Base-by-base conservation (phyloP, 2,329 filamentous ascomycete genomes). In the Calonectria multiphialidica region DNA sequence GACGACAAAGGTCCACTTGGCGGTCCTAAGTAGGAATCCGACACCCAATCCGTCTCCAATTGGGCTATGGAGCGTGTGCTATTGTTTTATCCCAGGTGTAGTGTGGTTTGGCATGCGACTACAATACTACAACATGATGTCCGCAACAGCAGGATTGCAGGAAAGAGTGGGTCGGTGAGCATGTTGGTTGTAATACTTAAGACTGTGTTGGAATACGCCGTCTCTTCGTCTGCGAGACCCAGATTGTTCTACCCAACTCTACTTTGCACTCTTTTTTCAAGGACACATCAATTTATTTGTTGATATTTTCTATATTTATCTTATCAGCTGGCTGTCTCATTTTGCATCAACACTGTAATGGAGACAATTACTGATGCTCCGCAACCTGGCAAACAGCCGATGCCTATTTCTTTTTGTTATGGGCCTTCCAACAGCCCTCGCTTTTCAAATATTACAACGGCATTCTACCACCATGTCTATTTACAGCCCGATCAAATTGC, bases 401-500 rank as follows among this genome's bases (percentile, higher is more conserved):
- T 73, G 50, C 76, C 73, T 28, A 55, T 75, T 68, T 76, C 76
- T n/a, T 78, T 78, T 47, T 77, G 73, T 55, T 65, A 69, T 55
- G 76, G 76, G 30, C 59, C 72, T 16, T 70, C 59, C 16, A 75
- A 66, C 28, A 44, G 42, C 25, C 76, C 76, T n/a, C 75, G 62
- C 21, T 78, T 78, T 44, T 72, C 78, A n/a, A 85, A 83, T 12
- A 72, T 83, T 57, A 84, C 83, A 30, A 75, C 82, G 9, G 82
- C 83, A 23, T 84, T 85, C 72, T 80, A 80, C 53, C 80, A 84
- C 49, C 76, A 84, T 72, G 86, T 82, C 21, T 75, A 82, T 35
- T 72, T 75, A n/a, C 79, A 83, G 37, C 85, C 87, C 13, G 75
- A 83, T 35, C 78, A 75, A 61, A 79, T 81, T 12, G 87, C 87